phyloP scores from a whole-genome alignment of 2,329 filamentous ascomycete genomes.

The Coniochaeta hoffmannii region DNA sequence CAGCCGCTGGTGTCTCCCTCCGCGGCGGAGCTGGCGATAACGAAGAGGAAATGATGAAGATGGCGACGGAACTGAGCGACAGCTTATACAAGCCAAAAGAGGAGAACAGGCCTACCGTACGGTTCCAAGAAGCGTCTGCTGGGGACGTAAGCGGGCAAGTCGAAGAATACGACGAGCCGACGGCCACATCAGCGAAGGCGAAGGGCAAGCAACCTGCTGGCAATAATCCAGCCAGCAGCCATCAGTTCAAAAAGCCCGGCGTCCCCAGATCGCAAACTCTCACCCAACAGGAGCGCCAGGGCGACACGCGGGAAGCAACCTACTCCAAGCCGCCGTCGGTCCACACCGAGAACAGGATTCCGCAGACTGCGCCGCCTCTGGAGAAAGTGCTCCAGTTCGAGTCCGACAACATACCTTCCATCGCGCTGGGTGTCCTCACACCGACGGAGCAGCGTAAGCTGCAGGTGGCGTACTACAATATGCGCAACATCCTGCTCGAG shows the following conservation, averaged over 20 bases:
- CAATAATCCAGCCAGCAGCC: background rate
- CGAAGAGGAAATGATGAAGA: background rate
- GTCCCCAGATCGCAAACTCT: background rate
- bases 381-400: slow-evolving; percentile 26
- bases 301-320: slow-evolving; percentile 17
- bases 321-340: slow-evolving; percentile 18
- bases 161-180: no score
- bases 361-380: slow-evolving; percentile 24
- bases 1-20: background rate
- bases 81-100: background rate
- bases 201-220: background rate
- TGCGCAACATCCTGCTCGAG: slow-evolving; percentile 25
- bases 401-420: slow-evolving; percentile 23
- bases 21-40: background rate
- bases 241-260: background rate
- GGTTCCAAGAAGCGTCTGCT: background rate
- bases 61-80: background rate
- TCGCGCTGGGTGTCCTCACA: slow-evolving; percentile 30
- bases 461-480: slow-evolving; percentile 24
- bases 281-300: background rate
- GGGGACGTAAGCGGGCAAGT: no score
- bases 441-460: slow-evolving; percentile 30
- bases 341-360: slow-evolving; percentile 20
- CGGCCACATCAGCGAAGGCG: background rate
- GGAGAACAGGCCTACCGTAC: background rate